Evolutionary conservation across 108 stramenopile species (phyloP).

Genomic region (Skeletonema costatum): DNA sequence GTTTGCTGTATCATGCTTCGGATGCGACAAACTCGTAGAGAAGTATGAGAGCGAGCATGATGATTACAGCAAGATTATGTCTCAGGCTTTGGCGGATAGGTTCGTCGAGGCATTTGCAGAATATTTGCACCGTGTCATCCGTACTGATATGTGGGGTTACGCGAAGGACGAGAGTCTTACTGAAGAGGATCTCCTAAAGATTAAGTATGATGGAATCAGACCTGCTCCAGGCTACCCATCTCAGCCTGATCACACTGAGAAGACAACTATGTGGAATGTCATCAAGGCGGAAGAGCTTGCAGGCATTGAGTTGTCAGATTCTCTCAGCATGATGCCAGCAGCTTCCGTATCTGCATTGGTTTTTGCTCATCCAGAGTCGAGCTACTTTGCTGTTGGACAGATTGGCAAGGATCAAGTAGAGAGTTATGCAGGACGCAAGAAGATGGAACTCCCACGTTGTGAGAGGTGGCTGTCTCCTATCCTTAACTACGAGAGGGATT

Average conservation of each 20-base stretch:
- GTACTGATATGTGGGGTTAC: slow-evolving; percentile 97
- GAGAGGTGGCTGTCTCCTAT: slow-evolving; percentile 99
- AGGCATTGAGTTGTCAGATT: slow-evolving; percentile 93
- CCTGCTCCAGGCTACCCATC: slow-evolving; percentile 99
- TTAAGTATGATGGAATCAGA: slow-evolving; percentile 99
- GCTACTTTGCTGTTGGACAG: slow-evolving; percentile 99
- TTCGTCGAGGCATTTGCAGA: slow-evolving; percentile 99
- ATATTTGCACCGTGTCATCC: slow-evolving; percentile 95
- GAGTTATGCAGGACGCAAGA: slow-evolving; percentile 95
- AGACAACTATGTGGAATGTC: slow-evolving; percentile 96
- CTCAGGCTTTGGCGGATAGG: slow-evolving; percentile 97
- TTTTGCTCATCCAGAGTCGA: slow-evolving; percentile 94
- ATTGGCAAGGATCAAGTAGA: slow-evolving; percentile 99
- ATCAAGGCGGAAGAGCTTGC: slow-evolving; percentile 93
- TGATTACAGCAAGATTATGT: slow-evolving; percentile 99
- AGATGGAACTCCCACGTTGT: slow-evolving; percentile 75
- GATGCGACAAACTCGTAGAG: slow-evolving; percentile 90
- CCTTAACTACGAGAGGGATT: slow-evolving; percentile 95
- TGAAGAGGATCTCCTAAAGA: slow-evolving; percentile 95
- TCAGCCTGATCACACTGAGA: slow-evolving; percentile 99
- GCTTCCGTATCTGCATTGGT: slow-evolving; percentile 97
- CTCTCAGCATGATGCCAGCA: slow-evolving; percentile 98
- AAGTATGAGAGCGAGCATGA: slow-evolving; percentile 94
- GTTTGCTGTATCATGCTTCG: slow-evolving; percentile 98
- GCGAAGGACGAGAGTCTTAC: slow-evolving; percentile 85